Percentiles rank a stretch among this genome's conserved stretches.
phyloP scores from a whole-genome alignment of 345 rosid species.

The Crucihimalaya himalaica region DNA sequence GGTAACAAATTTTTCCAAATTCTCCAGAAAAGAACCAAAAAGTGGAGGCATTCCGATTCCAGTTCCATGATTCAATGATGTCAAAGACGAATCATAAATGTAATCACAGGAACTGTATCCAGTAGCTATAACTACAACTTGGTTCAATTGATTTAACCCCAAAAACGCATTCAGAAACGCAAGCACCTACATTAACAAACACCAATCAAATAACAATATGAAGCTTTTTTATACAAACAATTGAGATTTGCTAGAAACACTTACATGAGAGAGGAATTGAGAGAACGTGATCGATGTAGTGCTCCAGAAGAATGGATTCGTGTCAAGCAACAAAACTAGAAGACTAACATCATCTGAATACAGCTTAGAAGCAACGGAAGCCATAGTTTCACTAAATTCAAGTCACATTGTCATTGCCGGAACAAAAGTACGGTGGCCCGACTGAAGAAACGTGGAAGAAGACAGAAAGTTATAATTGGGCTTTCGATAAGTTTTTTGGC shows the following conservation, averaged over 20 bases:
- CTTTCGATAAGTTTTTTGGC: neutral
- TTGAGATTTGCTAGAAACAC: neutral
- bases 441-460: too few relatives aligned
- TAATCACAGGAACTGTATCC: slow-evolving; percentile 78
- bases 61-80: slow-evolving; percentile 39
- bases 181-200: slow-evolving; percentile 54
- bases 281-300: slow-evolving; percentile 61
- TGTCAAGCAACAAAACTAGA: slow-evolving; percentile 69
- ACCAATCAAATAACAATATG: neutral
- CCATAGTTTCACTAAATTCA: slow-evolving; percentile 45
- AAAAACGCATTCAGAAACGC: slow-evolving; percentile 71
- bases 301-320: slow-evolving; percentile 88
- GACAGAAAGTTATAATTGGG: too few relatives aligned
- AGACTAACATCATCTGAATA: slow-evolving; percentile 90
- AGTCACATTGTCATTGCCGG: too few relatives aligned
- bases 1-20: slow-evolving; percentile 63
- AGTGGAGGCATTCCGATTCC: slow-evolving; percentile 57
- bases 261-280: slow-evolving; percentile 76
- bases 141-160: slow-evolving; percentile 79
- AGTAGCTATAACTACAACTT: slow-evolving; percentile 82
- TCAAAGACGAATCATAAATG: slow-evolving; percentile 68
- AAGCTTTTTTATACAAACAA: neutral
- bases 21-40: slow-evolving; percentile 54
- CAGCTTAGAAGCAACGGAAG: slow-evolving; percentile 68
- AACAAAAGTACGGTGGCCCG: too few relatives aligned